Evolutionary conservation across 2,329 filamentous ascomycete genomes (phyloP).

Genomic region (Fusarium hainanense): DNA sequence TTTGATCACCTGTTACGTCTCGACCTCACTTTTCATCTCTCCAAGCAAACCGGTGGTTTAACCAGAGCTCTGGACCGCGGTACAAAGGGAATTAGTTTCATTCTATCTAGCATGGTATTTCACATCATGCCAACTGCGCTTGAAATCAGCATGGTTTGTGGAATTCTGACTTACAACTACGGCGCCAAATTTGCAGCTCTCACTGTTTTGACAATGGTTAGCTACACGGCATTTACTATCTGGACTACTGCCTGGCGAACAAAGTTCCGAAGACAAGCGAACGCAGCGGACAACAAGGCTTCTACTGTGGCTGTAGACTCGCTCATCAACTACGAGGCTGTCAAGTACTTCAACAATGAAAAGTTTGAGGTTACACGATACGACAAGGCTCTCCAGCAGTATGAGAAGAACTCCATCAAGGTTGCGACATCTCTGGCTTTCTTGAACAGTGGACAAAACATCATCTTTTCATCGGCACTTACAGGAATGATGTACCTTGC

Average conservation of each 20-base stretch:
- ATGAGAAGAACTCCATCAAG: conserved; percentile 96
- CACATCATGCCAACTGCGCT: conserved; percentile 93
- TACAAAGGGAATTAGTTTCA: conserved; percentile 97
- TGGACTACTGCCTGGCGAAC: conserved; percentile 97
- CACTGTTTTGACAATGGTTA: conserved; percentile 89
- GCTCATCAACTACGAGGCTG: conserved; percentile 97
- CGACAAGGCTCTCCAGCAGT: conserved; percentile 84
- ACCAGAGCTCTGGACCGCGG: conserved; percentile 95
- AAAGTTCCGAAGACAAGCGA: conserved; percentile 93
- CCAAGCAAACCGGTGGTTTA: conserved; percentile 92
- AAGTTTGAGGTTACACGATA: conserved; percentile 92
- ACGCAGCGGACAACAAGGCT: conserved; percentile 94
- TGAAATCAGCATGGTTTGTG: conserved; percentile 95
- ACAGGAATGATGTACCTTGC: conserved; percentile 99
- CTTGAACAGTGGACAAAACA: conserved; percentile 93
- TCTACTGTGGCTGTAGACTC: conserved; percentile 97
- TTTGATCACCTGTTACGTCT: conserved; percentile 90
- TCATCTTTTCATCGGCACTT: conserved; percentile 94
- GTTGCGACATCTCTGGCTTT: conserved; percentile 93
- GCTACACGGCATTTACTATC: conserved; percentile 97
- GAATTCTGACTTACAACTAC: conserved; percentile 96
- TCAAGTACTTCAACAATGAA: conserved; percentile 99
- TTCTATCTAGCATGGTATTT: conserved; percentile 98
- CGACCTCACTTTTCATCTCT: conserved; percentile 93
- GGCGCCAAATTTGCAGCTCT: conserved; percentile 91